Evolutionary conservation across 176 grass and related monocot genomes (phyloP).

Genomic region (Pharus latifolius): DNA sequence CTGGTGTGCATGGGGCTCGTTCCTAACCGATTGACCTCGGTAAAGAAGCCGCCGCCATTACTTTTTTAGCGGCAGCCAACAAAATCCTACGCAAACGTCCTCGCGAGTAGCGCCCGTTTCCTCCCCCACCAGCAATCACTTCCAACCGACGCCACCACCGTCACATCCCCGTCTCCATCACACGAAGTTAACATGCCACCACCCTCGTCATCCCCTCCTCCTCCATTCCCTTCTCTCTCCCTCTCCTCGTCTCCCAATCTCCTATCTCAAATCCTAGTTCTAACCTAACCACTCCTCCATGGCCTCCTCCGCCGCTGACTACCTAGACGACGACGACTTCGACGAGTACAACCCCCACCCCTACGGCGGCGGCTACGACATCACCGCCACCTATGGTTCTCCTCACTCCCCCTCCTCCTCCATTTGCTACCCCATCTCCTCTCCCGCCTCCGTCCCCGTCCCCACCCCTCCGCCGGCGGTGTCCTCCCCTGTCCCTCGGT

Average conservation of each 20-base stretch:
- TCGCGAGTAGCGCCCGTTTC: background rate
- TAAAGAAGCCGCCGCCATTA: too few relatives aligned
- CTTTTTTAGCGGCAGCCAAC: too few relatives aligned
- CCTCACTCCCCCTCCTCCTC: constrained; percentile 33
- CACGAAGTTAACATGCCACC: constrained; percentile 22
- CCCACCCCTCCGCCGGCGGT: background rate
- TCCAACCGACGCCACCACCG: background rate
- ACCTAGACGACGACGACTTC: constrained; percentile 61
- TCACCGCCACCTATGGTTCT: constrained; percentile 45
- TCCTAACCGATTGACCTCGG: too few relatives aligned
- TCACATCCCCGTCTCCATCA: constrained; percentile 19
- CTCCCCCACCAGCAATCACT: background rate
- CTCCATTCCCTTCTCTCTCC: background rate
- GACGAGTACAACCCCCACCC: constrained; percentile 80
- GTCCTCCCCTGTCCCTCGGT: background rate
- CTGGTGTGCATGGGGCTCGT: too few relatives aligned
- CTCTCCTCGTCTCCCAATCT: background rate
- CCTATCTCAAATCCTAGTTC: background rate
- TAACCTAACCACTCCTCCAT: background rate
- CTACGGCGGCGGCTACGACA: constrained; percentile 83
- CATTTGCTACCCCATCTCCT: constrained; percentile 36
- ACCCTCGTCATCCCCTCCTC: background rate
- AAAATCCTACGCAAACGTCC: too few relatives aligned
- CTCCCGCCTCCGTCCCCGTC: background rate
- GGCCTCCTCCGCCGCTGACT: background rate